Evolutionary conservation across 257 asterid genomes (phyloP), one percentile per base, ranked within the genome.

Genomic region (Solanum neorickii): DNA sequence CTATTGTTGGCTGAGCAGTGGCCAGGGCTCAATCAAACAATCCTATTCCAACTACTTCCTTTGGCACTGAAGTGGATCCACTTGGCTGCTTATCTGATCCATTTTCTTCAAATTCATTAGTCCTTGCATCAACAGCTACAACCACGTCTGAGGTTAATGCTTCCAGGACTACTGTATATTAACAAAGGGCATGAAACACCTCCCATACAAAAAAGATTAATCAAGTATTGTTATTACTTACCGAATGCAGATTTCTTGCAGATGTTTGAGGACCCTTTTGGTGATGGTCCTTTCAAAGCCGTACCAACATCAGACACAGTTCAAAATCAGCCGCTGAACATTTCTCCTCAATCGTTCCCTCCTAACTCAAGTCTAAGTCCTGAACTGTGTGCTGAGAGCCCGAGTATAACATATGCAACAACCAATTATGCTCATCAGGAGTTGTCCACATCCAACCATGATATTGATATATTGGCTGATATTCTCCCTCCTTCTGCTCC

Each of bases 241-340:
- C 87, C 13, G 77, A 60, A 46, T 86, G 69, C 87, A 31, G 85
- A 72, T 73, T 86, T 83, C 47, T 29, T 92, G 93, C 94, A 95
- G 99, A 88, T 94, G 70, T 97, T 93, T 89, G 98, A 93, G 83
- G 99, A 97, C 89, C 99, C 98, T 39, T 97, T 97, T 87, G 99
- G 99, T 59, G 98, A 97, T 88, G 98, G 98, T 66, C 98, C 98
- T 29, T 97, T 97, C 90, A 93, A 59, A 92, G 99, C 99, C 52
- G 47, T 92, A 88, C 91, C 96, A 88, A 80, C 98, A 33, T 10
- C 92, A 91, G 90, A 46, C 82, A 74, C 75, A 7, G 89, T 60
- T 69, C 89, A 94, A 86, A 85, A 84, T 82, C 92, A 91, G 84
- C 94, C 88, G 10, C 94, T 88, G 83, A 86, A 84, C 89, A 29